Conservation (phyloP, 2,329 filamentous ascomycete genomes). For the Macroventuria anomochaeta region DNA sequence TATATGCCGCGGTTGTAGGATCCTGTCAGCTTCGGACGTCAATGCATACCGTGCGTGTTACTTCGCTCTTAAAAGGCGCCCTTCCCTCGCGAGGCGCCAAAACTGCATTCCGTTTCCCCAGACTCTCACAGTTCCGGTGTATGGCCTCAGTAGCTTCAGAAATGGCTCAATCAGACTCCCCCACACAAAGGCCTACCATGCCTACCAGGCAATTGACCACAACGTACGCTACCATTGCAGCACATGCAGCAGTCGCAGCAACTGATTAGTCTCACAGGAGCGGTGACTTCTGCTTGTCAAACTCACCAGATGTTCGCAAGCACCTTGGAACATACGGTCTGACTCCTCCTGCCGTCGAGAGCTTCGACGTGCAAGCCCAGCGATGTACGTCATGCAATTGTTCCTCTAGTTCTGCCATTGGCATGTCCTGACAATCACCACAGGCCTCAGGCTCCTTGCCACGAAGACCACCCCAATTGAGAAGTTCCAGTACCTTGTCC, state of each 20-base stretch:
- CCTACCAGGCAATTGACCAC: slow-evolving; percentile 48
- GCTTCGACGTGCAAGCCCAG: slow-evolving; percentile 57
- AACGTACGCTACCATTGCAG: slow-evolving; percentile 34
- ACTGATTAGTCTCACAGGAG: slow-evolving; percentile 37
- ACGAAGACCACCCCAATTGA: slow-evolving; percentile 74
- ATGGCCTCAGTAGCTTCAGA: slow-evolving; percentile 47
- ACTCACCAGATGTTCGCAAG: slow-evolving; percentile 57
- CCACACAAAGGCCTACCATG: slow-evolving; percentile 45
- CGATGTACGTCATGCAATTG: slow-evolving; percentile 52
- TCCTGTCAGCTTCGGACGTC: slow-evolving; percentile 36
- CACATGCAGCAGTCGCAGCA: slow-evolving; percentile 1
- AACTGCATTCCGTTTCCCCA: slow-evolving; percentile 23
- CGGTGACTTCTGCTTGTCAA: slow-evolving; percentile 59
- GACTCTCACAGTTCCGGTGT: slow-evolving; percentile 27
- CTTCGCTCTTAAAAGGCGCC: slow-evolving; percentile 44
- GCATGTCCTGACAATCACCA: slow-evolving; percentile 51
- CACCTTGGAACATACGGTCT: slow-evolving; percentile 61
- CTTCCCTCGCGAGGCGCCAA: slow-evolving; percentile 32
- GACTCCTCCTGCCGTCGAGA: slow-evolving; percentile 59
- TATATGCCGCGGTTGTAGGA: slow-evolving; percentile 39
- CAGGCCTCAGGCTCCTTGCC: slow-evolving; percentile 76
- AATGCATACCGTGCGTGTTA: slow-evolving; percentile 43
- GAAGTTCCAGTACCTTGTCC: slow-evolving; percentile 83
- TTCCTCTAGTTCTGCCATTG: neutral
- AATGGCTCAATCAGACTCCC: slow-evolving; percentile 42